Conservation (phyloP, 2,329 filamentous ascomycete species). For the Paracorniculantispora psalliotae region DNA sequence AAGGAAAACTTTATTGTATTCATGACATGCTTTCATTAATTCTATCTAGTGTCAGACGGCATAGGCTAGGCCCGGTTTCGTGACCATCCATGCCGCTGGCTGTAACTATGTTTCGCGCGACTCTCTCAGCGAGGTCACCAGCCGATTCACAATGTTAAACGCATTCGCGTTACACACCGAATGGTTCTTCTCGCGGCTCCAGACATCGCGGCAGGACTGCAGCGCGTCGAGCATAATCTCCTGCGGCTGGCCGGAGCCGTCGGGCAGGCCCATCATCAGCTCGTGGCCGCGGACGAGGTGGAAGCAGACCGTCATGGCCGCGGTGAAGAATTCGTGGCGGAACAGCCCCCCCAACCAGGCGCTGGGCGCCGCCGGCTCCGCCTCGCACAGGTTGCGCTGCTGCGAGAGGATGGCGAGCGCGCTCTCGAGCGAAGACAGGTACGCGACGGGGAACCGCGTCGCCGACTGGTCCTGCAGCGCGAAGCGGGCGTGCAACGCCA, state of each 20-base stretch:
- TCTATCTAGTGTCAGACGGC: background rate
- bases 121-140: conserved; percentile 9
- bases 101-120: background rate
- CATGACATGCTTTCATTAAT: background rate
- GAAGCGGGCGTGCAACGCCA: conserved; percentile 14
- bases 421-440: conserved; percentile 14
- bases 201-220: conserved; percentile 16
- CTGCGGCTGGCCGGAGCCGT: conserved; percentile 5
- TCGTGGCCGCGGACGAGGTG: conserved; percentile 12
- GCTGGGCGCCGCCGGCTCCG: background rate
- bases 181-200: conserved; percentile 12
- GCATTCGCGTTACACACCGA: conserved; percentile 15
- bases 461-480: conserved; percentile 5
- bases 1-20: no score
- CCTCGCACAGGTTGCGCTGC: conserved; percentile 13
- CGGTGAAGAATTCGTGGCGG: conserved; percentile 15
- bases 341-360: conserved; percentile 13
- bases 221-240: conserved; percentile 16
- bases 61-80: background rate
- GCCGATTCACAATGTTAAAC: conserved; percentile 11
- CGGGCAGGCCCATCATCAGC: background rate
- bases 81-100: background rate
- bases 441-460: conserved; percentile 8
- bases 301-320: conserved; percentile 15
- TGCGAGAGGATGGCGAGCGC: conserved; percentile 11